Evolutionary conservation across 805 yeast species (phyloP).

Genomic region (Candida argentea): DNA sequence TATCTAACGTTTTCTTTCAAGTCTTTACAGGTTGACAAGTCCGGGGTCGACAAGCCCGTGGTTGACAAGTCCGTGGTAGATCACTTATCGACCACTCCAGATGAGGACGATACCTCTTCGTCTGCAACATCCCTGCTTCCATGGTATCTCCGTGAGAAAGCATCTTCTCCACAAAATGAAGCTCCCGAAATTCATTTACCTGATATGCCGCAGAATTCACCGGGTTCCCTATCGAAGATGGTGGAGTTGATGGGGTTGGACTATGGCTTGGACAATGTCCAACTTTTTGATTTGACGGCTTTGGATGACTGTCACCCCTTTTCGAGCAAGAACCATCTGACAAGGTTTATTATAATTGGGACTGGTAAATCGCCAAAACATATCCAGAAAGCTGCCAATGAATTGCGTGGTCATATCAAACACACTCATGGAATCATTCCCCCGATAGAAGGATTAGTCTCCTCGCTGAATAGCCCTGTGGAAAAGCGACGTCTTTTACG

Average conservation of each 20-base stretch:
- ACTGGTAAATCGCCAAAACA: conserved; percentile 76
- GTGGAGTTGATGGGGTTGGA: conserved; percentile 41
- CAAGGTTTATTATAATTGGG: conserved; percentile 40
- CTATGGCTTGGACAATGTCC: conserved; percentile 56
- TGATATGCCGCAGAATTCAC: conserved; percentile 48
- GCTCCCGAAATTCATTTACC: conserved; percentile 33
- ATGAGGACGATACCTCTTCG: too few relatives aligned
- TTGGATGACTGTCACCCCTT: conserved; percentile 21
- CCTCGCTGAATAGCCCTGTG: conserved; percentile 37
- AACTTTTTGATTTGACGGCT: conserved; percentile 53
- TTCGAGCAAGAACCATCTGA: conserved; percentile 16
- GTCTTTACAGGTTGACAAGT: too few relatives aligned
- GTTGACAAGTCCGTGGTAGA: too few relatives aligned
- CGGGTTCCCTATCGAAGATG: conserved; percentile 37
- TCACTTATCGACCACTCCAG: too few relatives aligned
- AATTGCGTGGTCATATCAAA: conserved; percentile 50
- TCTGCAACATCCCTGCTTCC: conserved; percentile 21
- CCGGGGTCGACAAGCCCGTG: too few relatives aligned
- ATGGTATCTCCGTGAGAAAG: conserved; percentile 50
- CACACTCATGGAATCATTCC: conserved; percentile 32
- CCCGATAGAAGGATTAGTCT: conserved; percentile 60
- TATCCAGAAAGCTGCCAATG: conserved; percentile 56
- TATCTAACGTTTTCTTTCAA: too few relatives aligned
- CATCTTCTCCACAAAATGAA: conserved; percentile 20
- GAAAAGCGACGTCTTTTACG: conserved; percentile 33